Percentiles rank a stretch among this genome's conserved stretches.
Evolutionary conservation across 2,329 filamentous ascomycete species (phyloP).

Genomic region (Exophiala sp.): DNA sequence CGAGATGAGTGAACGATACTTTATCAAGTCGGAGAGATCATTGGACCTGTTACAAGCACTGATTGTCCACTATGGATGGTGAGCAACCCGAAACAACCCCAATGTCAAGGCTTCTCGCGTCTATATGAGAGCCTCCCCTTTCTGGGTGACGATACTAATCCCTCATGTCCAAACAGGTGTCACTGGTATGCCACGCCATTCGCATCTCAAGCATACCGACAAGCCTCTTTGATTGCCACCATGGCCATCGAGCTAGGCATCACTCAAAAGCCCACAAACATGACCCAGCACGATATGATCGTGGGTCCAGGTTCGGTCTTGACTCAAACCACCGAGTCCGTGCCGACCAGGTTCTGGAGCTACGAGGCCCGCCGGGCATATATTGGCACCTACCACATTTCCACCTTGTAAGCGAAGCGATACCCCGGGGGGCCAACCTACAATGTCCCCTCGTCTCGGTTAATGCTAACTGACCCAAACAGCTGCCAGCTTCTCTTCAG

Average conservation of each 20-base stretch:
- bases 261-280: slow-evolving; percentile 11
- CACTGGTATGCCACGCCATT: slow-evolving; percentile 14
- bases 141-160: no score
- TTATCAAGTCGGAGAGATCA: slow-evolving; percentile 13
- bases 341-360: slow-evolving; percentile 15
- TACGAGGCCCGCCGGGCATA: slow-evolving; percentile 16
- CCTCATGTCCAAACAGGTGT: no score
- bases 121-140: no score
- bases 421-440: no score
- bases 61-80: slow-evolving; percentile 19
- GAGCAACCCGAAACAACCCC: no score
- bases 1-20: slow-evolving; percentile 11
- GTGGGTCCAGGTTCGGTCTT: background rate
- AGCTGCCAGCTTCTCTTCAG: slow-evolving; percentile 1
- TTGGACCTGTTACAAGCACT: slow-evolving; percentile 17
- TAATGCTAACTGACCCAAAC: no score
- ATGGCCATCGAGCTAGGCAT: slow-evolving; percentile 30
- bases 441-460: no score
- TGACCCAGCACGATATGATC: slow-evolving; percentile 19
- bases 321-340: slow-evolving; percentile 2
- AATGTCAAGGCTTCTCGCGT: no score
- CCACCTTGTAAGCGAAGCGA: slow-evolving; percentile 18
- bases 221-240: slow-evolving; percentile 49
- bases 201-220: slow-evolving; percentile 27
- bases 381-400: slow-evolving; percentile 9